Conservation (phyloP, 495 filamentous ascomycete genomes). For the Xylaria venustula region DNA sequence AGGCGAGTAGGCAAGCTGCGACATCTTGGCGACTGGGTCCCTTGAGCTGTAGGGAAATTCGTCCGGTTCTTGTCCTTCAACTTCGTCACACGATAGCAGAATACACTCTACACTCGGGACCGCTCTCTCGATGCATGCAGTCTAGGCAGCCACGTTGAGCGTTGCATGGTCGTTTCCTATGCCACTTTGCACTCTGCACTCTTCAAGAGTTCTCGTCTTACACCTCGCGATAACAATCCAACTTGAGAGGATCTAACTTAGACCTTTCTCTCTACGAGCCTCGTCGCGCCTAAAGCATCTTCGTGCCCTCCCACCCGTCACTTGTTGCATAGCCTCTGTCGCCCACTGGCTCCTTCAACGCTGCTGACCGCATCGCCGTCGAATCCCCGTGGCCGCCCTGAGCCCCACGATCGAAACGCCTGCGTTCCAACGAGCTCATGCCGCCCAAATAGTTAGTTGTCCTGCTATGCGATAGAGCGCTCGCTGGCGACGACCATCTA, state of each 20-base stretch:
- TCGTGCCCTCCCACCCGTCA: too few species aligned
- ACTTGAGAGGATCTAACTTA: background rate
- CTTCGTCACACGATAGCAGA: background rate
- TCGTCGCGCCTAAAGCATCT: too few species aligned
- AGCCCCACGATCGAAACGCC: background rate
- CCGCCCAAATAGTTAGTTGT: background rate
- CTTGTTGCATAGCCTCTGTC: too few species aligned
- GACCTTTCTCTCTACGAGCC: background rate
- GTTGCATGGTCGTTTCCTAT: too few species aligned
- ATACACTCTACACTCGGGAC: background rate
- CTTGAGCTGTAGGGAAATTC: background rate
- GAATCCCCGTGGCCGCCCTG: background rate
- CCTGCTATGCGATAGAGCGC: background rate
- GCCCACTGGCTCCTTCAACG: background rate
- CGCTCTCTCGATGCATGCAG: background rate
- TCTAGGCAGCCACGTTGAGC: too few species aligned
- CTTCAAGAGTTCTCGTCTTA: too few species aligned
- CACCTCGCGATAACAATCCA: background rate
- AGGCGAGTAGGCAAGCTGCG: background rate
- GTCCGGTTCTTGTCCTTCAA: background rate
- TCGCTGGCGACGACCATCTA: constrained; percentile 16
- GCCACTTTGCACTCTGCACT: too few species aligned
- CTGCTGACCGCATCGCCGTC: background rate
- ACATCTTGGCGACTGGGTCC: constrained; percentile 1
- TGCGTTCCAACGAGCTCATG: background rate